Base-by-base conservation (phyloP, 2,329 filamentous ascomycete genomes). In the Neofusicoccum laricinum region DNA sequence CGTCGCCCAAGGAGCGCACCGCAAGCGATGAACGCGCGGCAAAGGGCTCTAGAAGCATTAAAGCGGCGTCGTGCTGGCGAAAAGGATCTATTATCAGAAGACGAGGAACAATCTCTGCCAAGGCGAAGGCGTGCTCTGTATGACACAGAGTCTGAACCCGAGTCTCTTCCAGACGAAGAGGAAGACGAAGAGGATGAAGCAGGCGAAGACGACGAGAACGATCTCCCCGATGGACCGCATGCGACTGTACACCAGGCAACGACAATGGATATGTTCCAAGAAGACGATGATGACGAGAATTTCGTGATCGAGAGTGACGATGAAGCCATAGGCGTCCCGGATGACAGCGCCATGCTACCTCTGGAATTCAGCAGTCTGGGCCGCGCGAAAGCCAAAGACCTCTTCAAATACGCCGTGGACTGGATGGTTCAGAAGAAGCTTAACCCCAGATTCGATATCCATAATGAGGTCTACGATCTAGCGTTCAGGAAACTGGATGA, bases 351-450 rank as follows among this genome's bases (percentile, higher is more conserved):
- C 11, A 80, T 81, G 3, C 86, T 92, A 2, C 91, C 91, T 0
- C 79, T 93, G 0, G 80, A 90, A 69, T 92, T 92, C 73, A 90
- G 88, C 0, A 77, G 82, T 3, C 83, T 89, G 64, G 84, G 86
- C 0, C 86, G 88, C 67, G 88, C 88, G 68, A 89, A 89, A 58
- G 79, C 88, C 0, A 88, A 87, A 67, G 87, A 91, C 43, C 86
- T 93, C 57, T 94, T 94, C 78, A 85, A 85, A 53, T 87, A 88
- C 69, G 89, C 86, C 0, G 81, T 94, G 1, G 90, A 92, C 72
- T 94, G 90, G 90, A 89, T 93, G 77, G 88, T 94, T 2, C 90
- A 92, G 70, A 90, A 90, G 72, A 88, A 89, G 69, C 82, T 95
- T 58, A 89, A 93, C 68, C 90, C 90, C 0, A 86, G 81, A 0